Conservation (phyloP, 805 yeast species). For the Candida anglica region DNA sequence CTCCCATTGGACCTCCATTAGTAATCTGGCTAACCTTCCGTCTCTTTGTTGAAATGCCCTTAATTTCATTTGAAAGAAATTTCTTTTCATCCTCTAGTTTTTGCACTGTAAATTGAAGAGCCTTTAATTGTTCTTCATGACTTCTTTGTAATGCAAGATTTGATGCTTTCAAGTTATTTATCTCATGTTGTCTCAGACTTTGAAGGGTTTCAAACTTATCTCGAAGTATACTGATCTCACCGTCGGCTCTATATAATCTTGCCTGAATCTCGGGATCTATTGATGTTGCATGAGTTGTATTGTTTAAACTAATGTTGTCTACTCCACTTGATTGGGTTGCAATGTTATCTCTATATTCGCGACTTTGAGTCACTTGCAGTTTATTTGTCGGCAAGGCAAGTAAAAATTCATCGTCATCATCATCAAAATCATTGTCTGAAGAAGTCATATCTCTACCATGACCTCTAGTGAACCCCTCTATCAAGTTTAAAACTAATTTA, state of each 20-base stretch:
- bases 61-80: slow-evolving; percentile 36
- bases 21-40: too few relatives aligned
- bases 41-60: slow-evolving; percentile 19
- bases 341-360: too few relatives aligned
- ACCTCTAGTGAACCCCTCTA: too few relatives aligned
- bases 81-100: slow-evolving; percentile 41
- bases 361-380: slow-evolving; percentile 13
- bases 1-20: too few relatives aligned
- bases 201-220: slow-evolving; percentile 53
- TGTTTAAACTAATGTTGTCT: background rate
- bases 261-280: slow-evolving; percentile 15
- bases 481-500: too few relatives aligned
- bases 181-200: slow-evolving; percentile 35
- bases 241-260: slow-evolving; percentile 53
- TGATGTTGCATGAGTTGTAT: background rate
- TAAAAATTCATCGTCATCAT: slow-evolving; percentile 41
- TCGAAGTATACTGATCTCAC: slow-evolving; percentile 77
- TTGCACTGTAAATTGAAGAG: slow-evolving; percentile 28
- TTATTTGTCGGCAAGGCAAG: slow-evolving; percentile 46
- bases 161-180: slow-evolving; percentile 16
- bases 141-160: slow-evolving; percentile 11
- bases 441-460: slow-evolving; percentile 9
- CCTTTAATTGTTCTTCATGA: slow-evolving; percentile 27
- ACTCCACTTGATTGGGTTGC: background rate
- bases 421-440: slow-evolving; percentile 30